These are phyloP conservation scores for Gossypium stocksii DNA, from an alignment of 345 rosid genomes.

Conservation along the genomic window DNA sequence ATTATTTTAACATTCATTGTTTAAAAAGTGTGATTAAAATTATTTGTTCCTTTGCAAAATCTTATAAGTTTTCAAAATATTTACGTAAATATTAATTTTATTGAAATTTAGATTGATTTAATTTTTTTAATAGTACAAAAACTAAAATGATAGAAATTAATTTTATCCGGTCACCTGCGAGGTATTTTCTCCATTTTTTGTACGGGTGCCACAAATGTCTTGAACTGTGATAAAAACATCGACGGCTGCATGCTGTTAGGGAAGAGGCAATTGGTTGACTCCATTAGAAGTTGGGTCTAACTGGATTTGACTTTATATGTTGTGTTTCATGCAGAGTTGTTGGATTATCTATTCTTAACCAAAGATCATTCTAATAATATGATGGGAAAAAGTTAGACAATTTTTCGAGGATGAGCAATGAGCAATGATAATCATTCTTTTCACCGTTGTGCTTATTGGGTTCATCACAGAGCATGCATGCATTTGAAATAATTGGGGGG, in stretches of 20 bases:
- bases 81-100: too few species aligned
- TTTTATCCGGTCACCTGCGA: too few species aligned
- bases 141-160: too few species aligned
- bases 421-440: background rate
- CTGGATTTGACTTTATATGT: background rate
- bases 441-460: background rate
- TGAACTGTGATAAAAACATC: background rate
- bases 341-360: background rate
- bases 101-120: too few species aligned
- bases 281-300: background rate
- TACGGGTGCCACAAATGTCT: background rate
- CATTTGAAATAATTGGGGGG: background rate
- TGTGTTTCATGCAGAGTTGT: background rate
- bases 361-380: background rate
- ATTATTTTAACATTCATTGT: too few species aligned
- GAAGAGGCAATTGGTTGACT: background rate
- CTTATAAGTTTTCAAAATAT: too few species aligned
- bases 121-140: too few species aligned
- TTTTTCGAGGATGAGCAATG: background rate
- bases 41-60: too few species aligned
- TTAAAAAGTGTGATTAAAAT: too few species aligned
- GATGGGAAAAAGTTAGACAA: background rate
- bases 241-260: background rate
- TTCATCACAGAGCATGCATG: conserved; percentile 6
- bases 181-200: too few species aligned